Conservation (phyloP, 768 basidiomycete species). For the Strobilomyces confusus region DNA sequence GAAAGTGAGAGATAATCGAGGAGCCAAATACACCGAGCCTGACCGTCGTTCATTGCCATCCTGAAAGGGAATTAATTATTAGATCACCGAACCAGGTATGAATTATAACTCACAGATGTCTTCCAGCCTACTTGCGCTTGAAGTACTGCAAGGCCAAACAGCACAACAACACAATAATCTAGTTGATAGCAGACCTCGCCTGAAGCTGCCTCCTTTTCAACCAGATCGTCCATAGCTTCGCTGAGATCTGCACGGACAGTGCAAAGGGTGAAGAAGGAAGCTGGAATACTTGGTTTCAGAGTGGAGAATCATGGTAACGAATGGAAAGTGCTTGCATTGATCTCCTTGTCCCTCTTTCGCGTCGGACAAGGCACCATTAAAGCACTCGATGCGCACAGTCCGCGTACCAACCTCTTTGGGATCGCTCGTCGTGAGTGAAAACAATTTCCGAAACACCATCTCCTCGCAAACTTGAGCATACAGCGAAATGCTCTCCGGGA, state of each 20-base stretch:
- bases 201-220: background rate
- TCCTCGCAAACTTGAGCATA: background rate
- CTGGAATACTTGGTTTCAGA: background rate
- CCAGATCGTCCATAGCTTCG: too few relatives aligned
- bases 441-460: background rate
- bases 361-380: constrained; percentile 3
- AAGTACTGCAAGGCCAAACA: background rate
- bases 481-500: background rate
- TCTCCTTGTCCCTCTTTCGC: constrained; percentile 12
- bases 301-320: background rate
- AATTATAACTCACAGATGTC: background rate
- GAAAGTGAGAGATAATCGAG: background rate
- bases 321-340: background rate
- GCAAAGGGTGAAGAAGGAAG: background rate
- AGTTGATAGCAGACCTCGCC: background rate
- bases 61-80: background rate
- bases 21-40: background rate
- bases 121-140: background rate
- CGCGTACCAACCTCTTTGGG: constrained; percentile 3
- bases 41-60: background rate
- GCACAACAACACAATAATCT: background rate
- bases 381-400: constrained; percentile 1
- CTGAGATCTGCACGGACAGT: too few relatives aligned
- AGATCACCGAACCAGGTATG: background rate
- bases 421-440: background rate